These are phyloP conservation scores for Plantago major DNA, from an alignment of 257 asterid genomes.

Conservation along the genomic window DNA sequence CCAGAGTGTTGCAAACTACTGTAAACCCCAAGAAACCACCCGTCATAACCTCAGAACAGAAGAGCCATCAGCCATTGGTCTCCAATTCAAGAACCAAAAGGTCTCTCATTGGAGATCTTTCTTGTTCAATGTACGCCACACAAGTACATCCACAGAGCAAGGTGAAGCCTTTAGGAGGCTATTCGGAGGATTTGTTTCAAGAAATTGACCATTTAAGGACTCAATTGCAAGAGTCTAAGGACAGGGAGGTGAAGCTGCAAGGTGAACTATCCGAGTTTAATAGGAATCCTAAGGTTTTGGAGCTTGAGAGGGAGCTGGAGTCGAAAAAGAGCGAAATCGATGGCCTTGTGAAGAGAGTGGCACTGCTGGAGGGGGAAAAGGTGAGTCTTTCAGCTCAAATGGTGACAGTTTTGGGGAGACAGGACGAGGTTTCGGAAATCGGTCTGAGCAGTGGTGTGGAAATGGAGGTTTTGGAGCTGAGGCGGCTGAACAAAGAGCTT, in stretches of 20 bases:
- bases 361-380: conserved; percentile 52
- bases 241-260: conserved; percentile 65
- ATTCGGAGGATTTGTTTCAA: conserved; percentile 62
- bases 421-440: conserved; percentile 22
- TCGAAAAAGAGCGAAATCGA: conserved; percentile 48
- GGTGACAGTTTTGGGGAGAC: conserved; percentile 32
- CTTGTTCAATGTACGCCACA: conserved; percentile 53
- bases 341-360: conserved; percentile 51
- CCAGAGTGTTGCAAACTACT: conserved; percentile 41
- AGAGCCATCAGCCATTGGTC: conserved; percentile 24
- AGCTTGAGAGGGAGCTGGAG: conserved; percentile 57
- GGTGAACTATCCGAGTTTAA: conserved; percentile 57
- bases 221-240: conserved; percentile 78
- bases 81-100: conserved; percentile 64
- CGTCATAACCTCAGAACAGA: conserved; percentile 35
- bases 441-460: conserved; percentile 28
- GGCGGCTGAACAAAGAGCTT: conserved; percentile 89
- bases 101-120: conserved; percentile 73
- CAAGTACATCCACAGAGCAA: conserved; percentile 78
- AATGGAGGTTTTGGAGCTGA: conserved; percentile 82
- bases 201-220: conserved; percentile 85
- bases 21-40: conserved; percentile 52
- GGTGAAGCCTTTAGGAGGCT: conserved; percentile 36
- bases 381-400: conserved; percentile 47
- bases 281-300: conserved; percentile 42